Evolutionary conservation across 805 yeast genomes (phyloP).

Genomic region (Kodamaea fukazawae): DNA sequence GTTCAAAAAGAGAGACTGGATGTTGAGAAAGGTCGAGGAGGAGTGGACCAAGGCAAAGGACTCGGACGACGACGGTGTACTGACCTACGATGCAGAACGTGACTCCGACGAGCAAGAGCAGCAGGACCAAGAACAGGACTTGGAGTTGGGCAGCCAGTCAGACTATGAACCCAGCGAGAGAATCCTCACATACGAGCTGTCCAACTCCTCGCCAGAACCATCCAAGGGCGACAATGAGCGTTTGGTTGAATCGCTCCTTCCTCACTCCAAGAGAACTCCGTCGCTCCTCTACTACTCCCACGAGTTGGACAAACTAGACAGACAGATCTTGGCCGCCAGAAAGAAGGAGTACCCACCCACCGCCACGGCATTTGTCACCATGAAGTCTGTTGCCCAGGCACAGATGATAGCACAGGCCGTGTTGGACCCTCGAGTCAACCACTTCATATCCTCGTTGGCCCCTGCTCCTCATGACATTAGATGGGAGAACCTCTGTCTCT

Average conservation of each 20-base stretch:
- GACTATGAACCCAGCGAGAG: no score
- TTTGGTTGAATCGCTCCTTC: no score
- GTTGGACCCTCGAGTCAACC: slow-evolving; percentile 83
- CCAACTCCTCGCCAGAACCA: no score
- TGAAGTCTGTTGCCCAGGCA: slow-evolving; percentile 93
- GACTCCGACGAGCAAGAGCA: no score
- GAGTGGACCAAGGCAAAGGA: slow-evolving; percentile 44
- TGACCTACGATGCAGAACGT: no score
- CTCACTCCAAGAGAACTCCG: background rate
- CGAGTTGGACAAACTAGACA: slow-evolving; percentile 66
- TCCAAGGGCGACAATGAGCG: no score
- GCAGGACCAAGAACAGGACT: no score
- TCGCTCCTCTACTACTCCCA: slow-evolving; percentile 50
- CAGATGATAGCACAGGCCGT: slow-evolving; percentile 97
- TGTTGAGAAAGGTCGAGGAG: slow-evolving; percentile 60
- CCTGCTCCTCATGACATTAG: slow-evolving; percentile 96
- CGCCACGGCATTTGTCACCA: slow-evolving; percentile 88
- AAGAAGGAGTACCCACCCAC: slow-evolving; percentile 72
- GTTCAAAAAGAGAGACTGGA: slow-evolving; percentile 53
- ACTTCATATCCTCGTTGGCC: slow-evolving; percentile 76
- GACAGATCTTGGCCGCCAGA: slow-evolving; percentile 64
- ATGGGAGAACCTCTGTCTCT: slow-evolving; percentile 86
- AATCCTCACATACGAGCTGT: no score
- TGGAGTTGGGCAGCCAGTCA: no score
- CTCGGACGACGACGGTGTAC: no score